Conservation (phyloP, 345 rosid species). For the Pistacia atlantica region DNA sequence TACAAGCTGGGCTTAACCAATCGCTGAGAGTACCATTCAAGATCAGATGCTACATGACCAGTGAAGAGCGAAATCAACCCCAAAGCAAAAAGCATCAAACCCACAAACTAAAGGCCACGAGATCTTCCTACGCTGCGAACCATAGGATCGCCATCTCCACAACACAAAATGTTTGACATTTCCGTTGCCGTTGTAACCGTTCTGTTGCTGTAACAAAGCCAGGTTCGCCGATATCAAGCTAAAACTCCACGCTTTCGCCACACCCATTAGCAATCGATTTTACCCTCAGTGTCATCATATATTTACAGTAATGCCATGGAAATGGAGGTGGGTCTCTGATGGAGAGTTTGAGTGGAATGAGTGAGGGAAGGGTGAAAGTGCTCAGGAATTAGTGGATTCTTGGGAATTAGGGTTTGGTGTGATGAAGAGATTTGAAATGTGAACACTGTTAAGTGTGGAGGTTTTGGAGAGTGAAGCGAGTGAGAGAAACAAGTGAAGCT, state of each 20-base stretch:
- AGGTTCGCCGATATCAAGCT: constrained; percentile 53
- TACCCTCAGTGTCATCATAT: constrained; percentile 41
- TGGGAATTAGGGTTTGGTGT: constrained; percentile 29
- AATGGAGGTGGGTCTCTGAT: not conserved
- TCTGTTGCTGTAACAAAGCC: constrained; percentile 61
- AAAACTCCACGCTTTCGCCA: constrained; percentile 56
- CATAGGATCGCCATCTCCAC: constrained; percentile 54
- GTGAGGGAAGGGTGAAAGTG: not conserved
- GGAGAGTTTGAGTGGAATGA: not conserved
- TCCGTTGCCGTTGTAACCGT: constrained; percentile 31
- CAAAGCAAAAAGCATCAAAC: constrained; percentile 80
- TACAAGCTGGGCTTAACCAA: constrained; percentile 58
- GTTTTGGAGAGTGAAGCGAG: not conserved
- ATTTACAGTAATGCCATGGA: constrained; percentile 35
- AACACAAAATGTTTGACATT: constrained; percentile 28
- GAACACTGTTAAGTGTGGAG: constrained; percentile 4
- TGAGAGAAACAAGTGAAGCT: constrained; percentile 16
- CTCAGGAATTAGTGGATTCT: no score
- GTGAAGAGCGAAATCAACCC: constrained; percentile 93
- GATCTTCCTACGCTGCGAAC: constrained; percentile 42
- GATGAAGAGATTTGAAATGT: constrained; percentile 14
- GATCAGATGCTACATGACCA: constrained; percentile 92
- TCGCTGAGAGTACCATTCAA: constrained; percentile 93
- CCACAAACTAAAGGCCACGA: constrained; percentile 80
- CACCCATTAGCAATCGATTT: constrained; percentile 43